Base-by-base conservation (phyloP, 1,284 basidiomycete species). In the Moniliella sp. region DNA sequence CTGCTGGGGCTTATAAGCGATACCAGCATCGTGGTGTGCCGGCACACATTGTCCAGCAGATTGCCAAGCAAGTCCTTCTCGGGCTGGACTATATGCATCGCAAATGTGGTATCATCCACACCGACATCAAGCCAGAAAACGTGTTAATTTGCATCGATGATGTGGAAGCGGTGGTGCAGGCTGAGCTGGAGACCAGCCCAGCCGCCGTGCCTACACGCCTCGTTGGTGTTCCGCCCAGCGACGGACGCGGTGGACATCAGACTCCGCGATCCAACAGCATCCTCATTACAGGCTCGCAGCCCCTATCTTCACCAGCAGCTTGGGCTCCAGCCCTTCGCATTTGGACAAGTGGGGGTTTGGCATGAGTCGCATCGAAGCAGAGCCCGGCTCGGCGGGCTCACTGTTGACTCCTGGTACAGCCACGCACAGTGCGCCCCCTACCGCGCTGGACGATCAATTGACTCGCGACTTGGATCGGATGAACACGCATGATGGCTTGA, bases 21-120 rank as follows among this genome's bases (percentile, higher is more conserved):
- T 73, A 80, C 62, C 76, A 78, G 67, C 79, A 86, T 64, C 78
- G 79, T 50, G 84, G 84, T 41, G 82, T 93, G 0, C 83, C 84
- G 5, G 78, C 82, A 66, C 74, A 68, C 35, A 67, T 93, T 45
- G 81, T 86, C 43, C 78, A 76, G 52, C 84, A 91, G 62, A 88
- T 91, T 50, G 79, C 81, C 25, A 88, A 86, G 61, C 84, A 91
- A 61, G 74, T 91, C 26, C 66, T 93, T 2, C 70, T 88, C 17
- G 84, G 84, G 4, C 67, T 93, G 34, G 83, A 91, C 57, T 93
- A 91, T 65, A 82, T 91, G 70, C 84, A 93, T 55, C 71, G 78
- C 27, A 79, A 78, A 61, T 93, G 84, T 60, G 78, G 80, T 30
- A 77, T 86, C 48, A 84, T 86, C 35, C 32, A 40, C 30, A 47